Evolutionary conservation across 768 basidiomycete species (phyloP).

Genomic region (Lactarius sp.): DNA sequence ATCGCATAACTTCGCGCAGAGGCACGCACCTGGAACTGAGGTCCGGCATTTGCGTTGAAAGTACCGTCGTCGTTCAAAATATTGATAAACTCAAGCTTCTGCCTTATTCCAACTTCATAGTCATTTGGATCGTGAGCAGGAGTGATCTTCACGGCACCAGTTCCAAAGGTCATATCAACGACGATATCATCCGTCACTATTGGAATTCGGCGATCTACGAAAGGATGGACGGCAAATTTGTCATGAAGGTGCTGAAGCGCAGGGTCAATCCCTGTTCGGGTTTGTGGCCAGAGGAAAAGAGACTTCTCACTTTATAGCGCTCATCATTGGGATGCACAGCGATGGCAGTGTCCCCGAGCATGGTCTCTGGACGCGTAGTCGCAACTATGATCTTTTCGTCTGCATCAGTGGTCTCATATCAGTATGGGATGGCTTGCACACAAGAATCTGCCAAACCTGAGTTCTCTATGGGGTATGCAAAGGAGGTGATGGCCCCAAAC

Average conservation of each 20-base stretch:
- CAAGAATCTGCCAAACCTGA: conserved; percentile 50
- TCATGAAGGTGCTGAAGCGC: conserved; percentile 76
- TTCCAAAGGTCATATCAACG: conserved; percentile 94
- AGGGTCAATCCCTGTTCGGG: no score
- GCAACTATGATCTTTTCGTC: conserved; percentile 85
- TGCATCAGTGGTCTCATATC: conserved; percentile 28
- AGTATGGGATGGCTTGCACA: not conserved
- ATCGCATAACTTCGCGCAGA: not conserved
- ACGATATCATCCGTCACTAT: conserved; percentile 80
- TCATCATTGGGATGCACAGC: conserved; percentile 93
- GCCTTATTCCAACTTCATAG: conserved; percentile 87
- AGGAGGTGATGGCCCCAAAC: conserved; percentile 95
- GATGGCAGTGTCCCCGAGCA: conserved; percentile 96
- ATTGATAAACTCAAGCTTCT: conserved; percentile 88
- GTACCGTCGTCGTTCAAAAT: conserved; percentile 97
- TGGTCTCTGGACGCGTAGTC: conserved; percentile 97
- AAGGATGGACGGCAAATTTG: conserved; percentile 87
- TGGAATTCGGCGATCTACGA: conserved; percentile 78
- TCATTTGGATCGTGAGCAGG: conserved; percentile 98
- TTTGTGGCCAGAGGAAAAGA: not conserved
- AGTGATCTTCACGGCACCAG: conserved; percentile 98
- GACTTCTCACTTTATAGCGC: conserved; percentile 65
- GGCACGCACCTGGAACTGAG: conserved; percentile 55
- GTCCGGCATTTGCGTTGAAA: conserved; percentile 84
- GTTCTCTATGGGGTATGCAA: conserved; percentile 86